Percentiles rank a stretch among this genome's conserved stretches.
phyloP scores from a whole-genome alignment of 2,329 filamentous ascomycete genomes.

The Colletotrichum sojae region DNA sequence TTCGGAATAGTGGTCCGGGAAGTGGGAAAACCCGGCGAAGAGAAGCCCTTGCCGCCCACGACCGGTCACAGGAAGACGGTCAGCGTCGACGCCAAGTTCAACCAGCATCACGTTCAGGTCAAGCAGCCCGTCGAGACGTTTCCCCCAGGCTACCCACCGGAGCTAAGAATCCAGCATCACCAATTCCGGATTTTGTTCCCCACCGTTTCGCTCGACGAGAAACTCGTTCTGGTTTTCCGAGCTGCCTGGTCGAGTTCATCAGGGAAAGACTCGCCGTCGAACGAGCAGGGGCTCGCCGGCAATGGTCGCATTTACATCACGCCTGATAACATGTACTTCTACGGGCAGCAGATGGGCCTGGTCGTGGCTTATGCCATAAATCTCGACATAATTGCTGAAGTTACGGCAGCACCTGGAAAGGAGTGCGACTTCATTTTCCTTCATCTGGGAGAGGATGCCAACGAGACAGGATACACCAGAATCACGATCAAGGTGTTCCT shows the following conservation, averaged over 20 bases:
- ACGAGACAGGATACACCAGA: conserved; percentile 76
- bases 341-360: conserved; percentile 93
- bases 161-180: conserved; percentile 87
- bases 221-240: conserved; percentile 91
- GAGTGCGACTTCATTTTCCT: conserved; percentile 95
- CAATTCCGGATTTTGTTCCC: conserved; percentile 96
- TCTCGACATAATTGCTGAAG: conserved; percentile 84
- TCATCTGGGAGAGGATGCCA: conserved; percentile 76
- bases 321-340: conserved; percentile 91
- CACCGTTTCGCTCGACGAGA: conserved; percentile 81
- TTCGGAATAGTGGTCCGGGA: conserved; percentile 57
- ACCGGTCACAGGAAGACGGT: conserved; percentile 59
- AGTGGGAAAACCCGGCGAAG: conserved; percentile 49
- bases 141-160: conserved; percentile 83
- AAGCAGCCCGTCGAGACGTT: conserved; percentile 68
- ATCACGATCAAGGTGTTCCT: conserved; percentile 95
- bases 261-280: conserved; percentile 57
- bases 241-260: conserved; percentile 81
- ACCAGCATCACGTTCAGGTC: conserved; percentile 45
- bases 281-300: conserved; percentile 67
- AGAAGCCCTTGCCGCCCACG: conserved; percentile 36
- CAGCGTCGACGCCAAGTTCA: conserved; percentile 57
- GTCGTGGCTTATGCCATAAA: conserved; percentile 85
- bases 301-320: conserved; percentile 90
- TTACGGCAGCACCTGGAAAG: conserved; percentile 89